Conservation (phyloP, 176 grass and related monocot genomes). For the Carex myosuroides region DNA sequence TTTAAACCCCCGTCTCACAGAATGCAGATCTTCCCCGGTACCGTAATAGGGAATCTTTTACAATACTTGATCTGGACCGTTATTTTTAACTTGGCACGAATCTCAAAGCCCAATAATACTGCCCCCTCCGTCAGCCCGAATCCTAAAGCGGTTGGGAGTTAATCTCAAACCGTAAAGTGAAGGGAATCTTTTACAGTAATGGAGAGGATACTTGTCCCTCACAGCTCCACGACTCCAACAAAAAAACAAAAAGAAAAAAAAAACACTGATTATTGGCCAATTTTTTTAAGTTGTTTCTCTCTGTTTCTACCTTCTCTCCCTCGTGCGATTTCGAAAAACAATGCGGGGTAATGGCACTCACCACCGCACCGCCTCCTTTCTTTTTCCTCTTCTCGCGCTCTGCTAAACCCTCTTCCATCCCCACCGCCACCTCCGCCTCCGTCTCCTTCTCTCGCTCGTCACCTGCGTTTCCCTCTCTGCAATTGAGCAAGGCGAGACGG, state of each 20-base stretch:
- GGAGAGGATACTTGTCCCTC: too few species aligned
- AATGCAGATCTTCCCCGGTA: too few species aligned
- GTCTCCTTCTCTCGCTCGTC: neutral
- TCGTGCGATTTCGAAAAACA: neutral
- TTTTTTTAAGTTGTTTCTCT: too few species aligned
- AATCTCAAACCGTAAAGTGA: too few species aligned
- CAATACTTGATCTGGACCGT: too few species aligned
- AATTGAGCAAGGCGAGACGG: slow-evolving; percentile 15
- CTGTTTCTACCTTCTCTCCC: neutral
- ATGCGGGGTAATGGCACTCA: slow-evolving; percentile 14
- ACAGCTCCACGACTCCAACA: neutral
- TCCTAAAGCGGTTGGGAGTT: too few species aligned
- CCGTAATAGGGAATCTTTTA: too few species aligned
- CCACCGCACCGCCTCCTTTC: slow-evolving; percentile 40
- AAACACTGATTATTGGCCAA: neutral
- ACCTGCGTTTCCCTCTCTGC: neutral
- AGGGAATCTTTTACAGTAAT: too few species aligned
- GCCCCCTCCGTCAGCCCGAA: too few species aligned
- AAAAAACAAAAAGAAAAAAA: neutral
- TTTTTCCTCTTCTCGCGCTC: slow-evolving; percentile 9
- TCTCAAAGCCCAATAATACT: too few species aligned
- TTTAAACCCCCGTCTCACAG: too few species aligned
- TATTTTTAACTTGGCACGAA: too few species aligned
- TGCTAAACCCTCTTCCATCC: slow-evolving; percentile 17
- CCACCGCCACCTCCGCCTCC: neutral